Percentiles rank a stretch among this genome's conserved stretches.
phyloP scores from a whole-genome alignment of 2,329 filamentous ascomycete species.

The Calcarisporium arbuscula region DNA sequence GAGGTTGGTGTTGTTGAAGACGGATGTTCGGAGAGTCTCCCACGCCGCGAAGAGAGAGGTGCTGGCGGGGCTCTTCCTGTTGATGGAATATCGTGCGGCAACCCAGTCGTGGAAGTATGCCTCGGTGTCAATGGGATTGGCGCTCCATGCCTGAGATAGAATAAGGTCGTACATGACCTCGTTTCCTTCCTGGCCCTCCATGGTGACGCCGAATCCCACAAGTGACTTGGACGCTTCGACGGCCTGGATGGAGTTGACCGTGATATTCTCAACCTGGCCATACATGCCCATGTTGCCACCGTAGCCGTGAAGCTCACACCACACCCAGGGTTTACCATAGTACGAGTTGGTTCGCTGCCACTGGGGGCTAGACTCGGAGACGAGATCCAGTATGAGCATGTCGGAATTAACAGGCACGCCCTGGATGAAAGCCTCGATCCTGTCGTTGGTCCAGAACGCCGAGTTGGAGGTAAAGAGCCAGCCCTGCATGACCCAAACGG shows the following conservation, averaged over 20 bases:
- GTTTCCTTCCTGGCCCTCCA: constrained; percentile 46
- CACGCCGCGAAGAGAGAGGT: constrained; percentile 34
- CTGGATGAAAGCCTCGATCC: constrained; percentile 42
- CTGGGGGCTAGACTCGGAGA: constrained; percentile 41
- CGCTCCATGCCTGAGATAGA: constrained; percentile 44
- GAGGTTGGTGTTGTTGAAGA: constrained; percentile 44
- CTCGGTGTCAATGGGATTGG: constrained; percentile 33
- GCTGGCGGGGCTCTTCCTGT: constrained; percentile 13
- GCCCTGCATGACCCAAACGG: constrained; percentile 47
- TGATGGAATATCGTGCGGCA: constrained; percentile 30
- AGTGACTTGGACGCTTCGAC: constrained; percentile 32
- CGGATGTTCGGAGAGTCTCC: constrained; percentile 36
- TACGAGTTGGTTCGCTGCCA: constrained; percentile 45
- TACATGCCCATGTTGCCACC: constrained; percentile 44
- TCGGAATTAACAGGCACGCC: constrained; percentile 35
- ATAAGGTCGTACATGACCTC: constrained; percentile 46
- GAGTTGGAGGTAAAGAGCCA: constrained; percentile 41
- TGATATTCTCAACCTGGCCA: constrained; percentile 43
- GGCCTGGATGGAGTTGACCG: constrained; percentile 38
- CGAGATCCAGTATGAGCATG: constrained; percentile 46
- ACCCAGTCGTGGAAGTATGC: constrained; percentile 42
- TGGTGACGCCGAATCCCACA: constrained; percentile 41
- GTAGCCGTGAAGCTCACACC: constrained; percentile 46
- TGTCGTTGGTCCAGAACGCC: constrained; percentile 36
- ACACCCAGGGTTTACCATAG: constrained; percentile 47